Base-by-base conservation (phyloP, 169 alveolate genomes). In the Cryptosporidium bovis region DNA sequence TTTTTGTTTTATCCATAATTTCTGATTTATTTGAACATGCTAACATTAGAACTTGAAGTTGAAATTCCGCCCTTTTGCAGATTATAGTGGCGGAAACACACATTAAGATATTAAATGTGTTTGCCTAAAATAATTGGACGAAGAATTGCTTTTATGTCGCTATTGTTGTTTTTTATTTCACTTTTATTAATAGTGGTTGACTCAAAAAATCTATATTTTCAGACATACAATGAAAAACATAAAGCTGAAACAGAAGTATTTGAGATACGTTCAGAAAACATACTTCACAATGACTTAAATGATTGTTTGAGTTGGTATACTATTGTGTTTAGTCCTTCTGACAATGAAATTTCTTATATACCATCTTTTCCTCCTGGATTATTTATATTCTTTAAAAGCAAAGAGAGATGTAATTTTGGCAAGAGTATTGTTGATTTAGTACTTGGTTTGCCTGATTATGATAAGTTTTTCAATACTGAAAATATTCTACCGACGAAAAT, bases 281-380 rank as follows among this genome's bases (percentile, higher is more conserved):
- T 20, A 44, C 51, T 34, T 2, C 27, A 66, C 16, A n/a, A 66
- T 24, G 27, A 48, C 2, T 29, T 29, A 18, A 27, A 48, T 15
- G 48, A 66, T 40, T 66, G 82, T 24, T 24, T 66, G 18, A 24
- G 51, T 50, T 66, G 82, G 82, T 66, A 66, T 66, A 46, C 82
- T 12, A 46, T 66, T 6, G 3, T 50, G 15, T 66, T 66, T 66
- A 20, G 16, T 66, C 55, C 82, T 0, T 24, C 13, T n/a, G 31
- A 10, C 12, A n/a, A 24, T 46, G 46, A 55, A 1, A 1, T 7
- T 18, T 34, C 24, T 40, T 20, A 36, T 8, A 18, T 50, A 50
- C 82, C 82, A 6, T 66, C 82, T n/a, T 48, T 66, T 13, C 82
- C 82, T 24, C 10, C 29, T 66, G 82, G 82, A 20, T 1, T 66